Evolutionary conservation across 208 protist genomes (phyloP).

Genomic region (Acanthamoeba culbertsoni): DNA sequence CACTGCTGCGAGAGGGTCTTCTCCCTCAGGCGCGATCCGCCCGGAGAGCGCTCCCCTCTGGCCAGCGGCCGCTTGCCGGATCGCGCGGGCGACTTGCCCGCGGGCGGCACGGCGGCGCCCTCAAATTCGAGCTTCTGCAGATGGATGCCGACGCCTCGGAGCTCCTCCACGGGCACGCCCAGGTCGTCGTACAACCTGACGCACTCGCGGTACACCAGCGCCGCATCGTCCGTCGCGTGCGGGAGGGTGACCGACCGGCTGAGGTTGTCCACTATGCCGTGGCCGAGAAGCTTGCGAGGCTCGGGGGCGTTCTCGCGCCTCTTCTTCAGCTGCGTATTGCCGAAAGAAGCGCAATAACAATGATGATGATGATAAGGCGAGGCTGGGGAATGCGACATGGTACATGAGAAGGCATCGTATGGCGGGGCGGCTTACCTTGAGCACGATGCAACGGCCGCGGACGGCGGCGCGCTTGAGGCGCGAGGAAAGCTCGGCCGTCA

Average conservation of each 20-base stretch:
- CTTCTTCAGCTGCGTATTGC: conserved; percentile 46
- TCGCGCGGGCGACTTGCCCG: neutral
- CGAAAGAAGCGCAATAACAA: no score
- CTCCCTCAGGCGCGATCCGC: neutral
- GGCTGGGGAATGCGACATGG: no score
- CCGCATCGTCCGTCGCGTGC: neutral
- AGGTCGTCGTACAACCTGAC: neutral
- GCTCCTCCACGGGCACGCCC: neutral
- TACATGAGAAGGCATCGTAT: neutral
- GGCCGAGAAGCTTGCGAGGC: conserved; percentile 63
- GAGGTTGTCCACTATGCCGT: conserved; percentile 45
- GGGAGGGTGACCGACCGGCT: conserved; percentile 14
- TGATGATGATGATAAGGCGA: no score
- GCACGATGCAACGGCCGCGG: neutral
- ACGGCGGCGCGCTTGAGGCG: neutral
- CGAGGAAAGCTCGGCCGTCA: conserved; percentile 49
- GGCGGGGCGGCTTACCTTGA: conserved; percentile 1
- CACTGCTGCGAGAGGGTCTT: neutral
- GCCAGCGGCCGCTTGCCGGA: neutral
- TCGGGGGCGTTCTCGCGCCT: neutral
- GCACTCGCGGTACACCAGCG: neutral
- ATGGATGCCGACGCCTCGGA: conserved; percentile 62
- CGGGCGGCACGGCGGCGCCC: neutral
- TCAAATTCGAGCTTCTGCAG: neutral
- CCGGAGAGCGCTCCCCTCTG: neutral